A percentile compares a stretch with the other conserved stretches of the same genome.
These are phyloP conservation scores for Clonostachys chloroleuca DNA, from an alignment of 2,329 filamentous ascomycete species.

Conservation along the genomic window DNA sequence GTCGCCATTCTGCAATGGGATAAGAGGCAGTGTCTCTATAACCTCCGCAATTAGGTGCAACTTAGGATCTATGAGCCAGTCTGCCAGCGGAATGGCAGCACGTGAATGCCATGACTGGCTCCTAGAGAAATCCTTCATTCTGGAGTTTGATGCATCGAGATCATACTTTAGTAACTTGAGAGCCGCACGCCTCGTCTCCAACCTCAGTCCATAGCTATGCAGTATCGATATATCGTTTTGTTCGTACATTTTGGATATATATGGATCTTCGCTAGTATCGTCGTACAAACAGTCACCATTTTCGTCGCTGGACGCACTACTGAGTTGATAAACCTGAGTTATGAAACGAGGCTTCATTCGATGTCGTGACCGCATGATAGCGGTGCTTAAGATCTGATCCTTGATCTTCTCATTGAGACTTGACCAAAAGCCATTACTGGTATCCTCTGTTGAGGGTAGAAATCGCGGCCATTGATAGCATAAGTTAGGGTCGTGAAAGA, in stretches of 20 bases:
- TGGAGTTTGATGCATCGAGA: no score
- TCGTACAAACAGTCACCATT: background rate
- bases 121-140: no score
- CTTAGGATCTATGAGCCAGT: no score
- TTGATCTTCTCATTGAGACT: slow-evolving; percentile 15
- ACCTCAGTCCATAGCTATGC: background rate
- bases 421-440: slow-evolving; percentile 18
- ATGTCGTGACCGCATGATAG: slow-evolving; percentile 6
- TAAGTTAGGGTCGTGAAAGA: slow-evolving; percentile 28
- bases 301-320: background rate
- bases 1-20: no score
- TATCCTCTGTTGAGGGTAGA: slow-evolving; percentile 22
- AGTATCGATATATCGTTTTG: background rate
- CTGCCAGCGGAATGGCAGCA: no score
- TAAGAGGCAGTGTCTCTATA: no score
- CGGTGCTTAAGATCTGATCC: slow-evolving; percentile 3
- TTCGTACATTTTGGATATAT: background rate
- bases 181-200: background rate
- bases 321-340: background rate
- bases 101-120: no score
- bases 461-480: slow-evolving; percentile 39
- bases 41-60: no score
- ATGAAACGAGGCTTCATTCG: background rate
- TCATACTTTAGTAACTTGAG: no score
- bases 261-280: background rate